Percentiles rank a stretch among this genome's conserved stretches.
Conservation (phyloP, 352 stramenopile genomes). For the Phytopythium chamaehyphon region DNA sequence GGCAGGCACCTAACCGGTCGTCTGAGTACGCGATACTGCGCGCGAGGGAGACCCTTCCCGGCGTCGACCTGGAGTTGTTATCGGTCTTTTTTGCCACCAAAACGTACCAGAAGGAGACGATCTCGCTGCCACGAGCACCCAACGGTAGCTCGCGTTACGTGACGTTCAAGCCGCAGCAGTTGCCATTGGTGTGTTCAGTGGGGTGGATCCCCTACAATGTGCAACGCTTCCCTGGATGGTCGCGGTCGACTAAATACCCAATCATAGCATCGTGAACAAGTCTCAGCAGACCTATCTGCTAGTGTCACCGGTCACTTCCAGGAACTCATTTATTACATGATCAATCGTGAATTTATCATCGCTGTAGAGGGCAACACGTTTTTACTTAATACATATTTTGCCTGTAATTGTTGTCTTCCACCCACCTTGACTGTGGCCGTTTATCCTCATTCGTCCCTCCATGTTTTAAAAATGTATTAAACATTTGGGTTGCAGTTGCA, state of each 20-base stretch:
- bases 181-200: slow-evolving; percentile 10
- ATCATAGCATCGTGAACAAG: slow-evolving; percentile 4
- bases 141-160: slow-evolving; percentile 6
- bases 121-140: slow-evolving; percentile 1
- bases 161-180: slow-evolving; percentile 6
- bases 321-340: background rate
- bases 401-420: no score
- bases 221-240: slow-evolving; percentile 13
- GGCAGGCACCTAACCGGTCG: background rate
- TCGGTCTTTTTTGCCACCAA: slow-evolving; percentile 6
- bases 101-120: background rate
- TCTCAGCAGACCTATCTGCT: slow-evolving; percentile 9
- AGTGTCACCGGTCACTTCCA: slow-evolving; percentile 7
- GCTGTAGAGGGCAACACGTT: no score
- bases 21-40: slow-evolving; percentile 1
- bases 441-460: no score
- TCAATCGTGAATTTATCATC: no score
- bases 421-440: no score
- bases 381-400: no score
- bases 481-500: no score
- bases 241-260: slow-evolving; percentile 6
- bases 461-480: no score
- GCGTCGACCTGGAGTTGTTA: slow-evolving; percentile 4
- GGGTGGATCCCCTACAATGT: slow-evolving; percentile 15
- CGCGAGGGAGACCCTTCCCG: background rate